Percentiles rank a stretch among this genome's conserved stretches.
phyloP scores from a whole-genome alignment of 2,329 filamentous ascomycete species.

The Trichoderma aggressivum region DNA sequence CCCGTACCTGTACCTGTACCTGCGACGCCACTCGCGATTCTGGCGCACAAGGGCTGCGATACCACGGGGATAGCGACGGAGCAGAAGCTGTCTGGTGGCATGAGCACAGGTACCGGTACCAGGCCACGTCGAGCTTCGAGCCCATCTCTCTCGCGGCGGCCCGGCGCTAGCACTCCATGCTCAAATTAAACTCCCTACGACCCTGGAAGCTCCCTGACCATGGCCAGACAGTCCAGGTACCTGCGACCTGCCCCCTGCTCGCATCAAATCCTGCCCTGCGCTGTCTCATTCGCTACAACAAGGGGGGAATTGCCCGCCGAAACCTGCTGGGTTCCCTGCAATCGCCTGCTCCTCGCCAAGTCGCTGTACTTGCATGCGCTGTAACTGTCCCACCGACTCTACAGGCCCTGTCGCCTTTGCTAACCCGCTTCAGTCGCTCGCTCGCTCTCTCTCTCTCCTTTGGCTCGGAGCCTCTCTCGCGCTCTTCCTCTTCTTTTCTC shows the following conservation, averaged over 20 bases:
- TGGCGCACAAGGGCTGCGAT: not conserved
- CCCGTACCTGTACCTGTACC: not conserved
- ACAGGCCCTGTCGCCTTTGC: conserved; percentile 8
- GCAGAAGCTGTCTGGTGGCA: not conserved
- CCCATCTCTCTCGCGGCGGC: conserved; percentile 2
- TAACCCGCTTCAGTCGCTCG: conserved; percentile 11
- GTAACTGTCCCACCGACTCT: not conserved
- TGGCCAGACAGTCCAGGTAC: not conserved
- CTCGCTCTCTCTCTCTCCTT: conserved; percentile 7
- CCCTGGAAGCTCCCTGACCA: conserved; percentile 6
- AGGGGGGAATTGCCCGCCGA: conserved; percentile 11
- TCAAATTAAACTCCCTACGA: conserved; percentile 17
- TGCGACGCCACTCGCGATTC: not conserved
- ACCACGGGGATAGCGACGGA: not conserved
- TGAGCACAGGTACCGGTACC: not conserved
- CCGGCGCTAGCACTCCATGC: conserved; percentile 13
- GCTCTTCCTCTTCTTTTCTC: conserved; percentile 23
- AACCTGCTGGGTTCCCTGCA: conserved; percentile 13
- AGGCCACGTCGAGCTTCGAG: not conserved
- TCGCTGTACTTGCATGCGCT: not conserved
- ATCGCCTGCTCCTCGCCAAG: not conserved
- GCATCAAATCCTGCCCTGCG: conserved; percentile 6
- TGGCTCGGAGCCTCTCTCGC: conserved; percentile 4
- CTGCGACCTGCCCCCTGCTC: not conserved
- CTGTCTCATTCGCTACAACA: conserved; percentile 22